phyloP scores from a whole-genome alignment of 2,329 filamentous ascomycete genomes.

The Sarocladium brachiariae region DNA sequence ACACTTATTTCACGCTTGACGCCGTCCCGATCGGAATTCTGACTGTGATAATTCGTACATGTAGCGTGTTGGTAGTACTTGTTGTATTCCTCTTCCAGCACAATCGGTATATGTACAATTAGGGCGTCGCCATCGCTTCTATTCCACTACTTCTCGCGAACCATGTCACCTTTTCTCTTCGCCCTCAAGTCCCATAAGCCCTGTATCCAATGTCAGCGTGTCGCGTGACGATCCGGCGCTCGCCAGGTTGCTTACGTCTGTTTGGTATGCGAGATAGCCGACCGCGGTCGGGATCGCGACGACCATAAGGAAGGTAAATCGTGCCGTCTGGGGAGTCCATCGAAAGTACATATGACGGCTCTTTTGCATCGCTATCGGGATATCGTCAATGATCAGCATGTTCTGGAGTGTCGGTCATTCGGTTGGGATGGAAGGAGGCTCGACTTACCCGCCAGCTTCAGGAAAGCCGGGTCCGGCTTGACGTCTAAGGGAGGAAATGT shows the following conservation, averaged over 20 bases:
- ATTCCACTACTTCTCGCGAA: constrained; percentile 62
- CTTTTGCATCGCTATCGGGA: constrained; percentile 62
- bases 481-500: constrained; percentile 26
- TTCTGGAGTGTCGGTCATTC: constrained; percentile 9
- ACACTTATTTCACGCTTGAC: too few relatives aligned
- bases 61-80: background rate
- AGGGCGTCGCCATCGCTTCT: constrained; percentile 9
- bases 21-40: too few relatives aligned
- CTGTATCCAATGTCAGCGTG: constrained; percentile 36
- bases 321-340: constrained; percentile 80
- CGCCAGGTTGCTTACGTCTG: constrained; percentile 57
- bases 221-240: constrained; percentile 29
- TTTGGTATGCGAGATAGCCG: constrained; percentile 67
- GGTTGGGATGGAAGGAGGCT: constrained; percentile 1
- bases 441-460: constrained; percentile 30
- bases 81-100: background rate
- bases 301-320: constrained; percentile 71
- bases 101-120: constrained; percentile 35
- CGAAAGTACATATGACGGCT: constrained; percentile 93
- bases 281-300: constrained; percentile 64
- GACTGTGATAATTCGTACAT: background rate
- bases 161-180: constrained; percentile 82
- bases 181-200: constrained; percentile 80
- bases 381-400: background rate
- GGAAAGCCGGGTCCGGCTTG: constrained; percentile 35